Evolutionary conservation across 108 stramenopile genomes (phyloP).

Genomic region (Nitzschia palea): DNA sequence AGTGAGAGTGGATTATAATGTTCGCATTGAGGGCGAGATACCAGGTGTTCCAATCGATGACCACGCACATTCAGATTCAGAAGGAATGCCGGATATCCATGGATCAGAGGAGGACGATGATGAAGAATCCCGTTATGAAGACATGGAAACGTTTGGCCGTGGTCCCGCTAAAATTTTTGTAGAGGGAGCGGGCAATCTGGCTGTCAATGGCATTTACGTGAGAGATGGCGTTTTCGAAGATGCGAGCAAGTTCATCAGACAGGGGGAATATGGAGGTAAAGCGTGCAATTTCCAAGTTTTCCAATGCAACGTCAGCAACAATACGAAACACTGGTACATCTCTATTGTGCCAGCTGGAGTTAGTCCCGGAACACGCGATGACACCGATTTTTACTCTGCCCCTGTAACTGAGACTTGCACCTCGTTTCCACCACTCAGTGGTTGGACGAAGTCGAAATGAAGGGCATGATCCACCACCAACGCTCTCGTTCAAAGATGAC

Average conservation of each 20-base stretch:
- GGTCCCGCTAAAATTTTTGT: slow-evolving; percentile 42
- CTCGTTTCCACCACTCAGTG: slow-evolving; percentile 36
- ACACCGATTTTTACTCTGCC: slow-evolving; percentile 86
- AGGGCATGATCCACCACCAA: slow-evolving; percentile 45
- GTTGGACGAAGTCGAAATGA: slow-evolving; percentile 54
- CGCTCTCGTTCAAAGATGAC: slow-evolving; percentile 13
- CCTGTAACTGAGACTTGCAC: slow-evolving; percentile 28
- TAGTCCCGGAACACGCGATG: slow-evolving; percentile 76
- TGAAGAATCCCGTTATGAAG: slow-evolving; percentile 56
- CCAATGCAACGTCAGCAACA: slow-evolving; percentile 82
- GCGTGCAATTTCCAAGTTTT: slow-evolving; percentile 54
- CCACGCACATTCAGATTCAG: slow-evolving; percentile 55
- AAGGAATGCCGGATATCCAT: slow-evolving; percentile 50
- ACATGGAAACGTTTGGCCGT: slow-evolving; percentile 18
- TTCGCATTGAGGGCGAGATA: slow-evolving; percentile 32
- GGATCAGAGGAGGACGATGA: slow-evolving; percentile 81
- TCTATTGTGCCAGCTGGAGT: slow-evolving; percentile 71
- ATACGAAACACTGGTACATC: slow-evolving; percentile 87
- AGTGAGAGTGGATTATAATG: slow-evolving; percentile 29
- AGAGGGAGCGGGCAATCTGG: slow-evolving; percentile 67
- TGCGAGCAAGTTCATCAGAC: slow-evolving; percentile 58
- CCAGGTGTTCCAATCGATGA: slow-evolving; percentile 28
- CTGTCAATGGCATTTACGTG: slow-evolving; percentile 75
- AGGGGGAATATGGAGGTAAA: slow-evolving; percentile 53
- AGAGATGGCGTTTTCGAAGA: slow-evolving; percentile 64